A percentile compares a stretch with the other conserved stretches of the same genome.
Conservation (phyloP, 1,139 yeast species). For the Petasospora fabianii region DNA sequence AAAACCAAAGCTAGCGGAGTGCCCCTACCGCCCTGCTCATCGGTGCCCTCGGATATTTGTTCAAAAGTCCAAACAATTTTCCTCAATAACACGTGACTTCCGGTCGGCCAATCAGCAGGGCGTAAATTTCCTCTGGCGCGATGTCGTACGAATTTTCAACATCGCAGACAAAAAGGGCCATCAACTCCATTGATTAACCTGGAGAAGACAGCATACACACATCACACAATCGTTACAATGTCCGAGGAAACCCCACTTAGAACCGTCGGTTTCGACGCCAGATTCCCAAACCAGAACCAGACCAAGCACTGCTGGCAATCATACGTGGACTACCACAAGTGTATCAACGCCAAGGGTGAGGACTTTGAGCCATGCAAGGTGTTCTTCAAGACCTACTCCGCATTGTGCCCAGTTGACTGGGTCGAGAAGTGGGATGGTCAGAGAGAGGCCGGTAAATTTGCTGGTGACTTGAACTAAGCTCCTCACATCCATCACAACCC, state of each 20-base stretch:
- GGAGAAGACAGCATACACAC: too few species aligned
- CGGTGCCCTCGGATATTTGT: not conserved
- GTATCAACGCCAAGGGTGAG: slow-evolving; percentile 95
- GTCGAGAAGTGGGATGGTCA: slow-evolving; percentile 95
- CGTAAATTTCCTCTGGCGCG: slow-evolving; percentile 8
- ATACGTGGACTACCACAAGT: slow-evolving; percentile 96
- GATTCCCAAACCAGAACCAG: slow-evolving; percentile 97
- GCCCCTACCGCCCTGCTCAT: not conserved
- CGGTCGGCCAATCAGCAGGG: slow-evolving; percentile 16
- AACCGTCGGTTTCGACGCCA: slow-evolving; percentile 86
- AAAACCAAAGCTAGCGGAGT: slow-evolving; percentile 1
- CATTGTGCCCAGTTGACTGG: slow-evolving; percentile 93
- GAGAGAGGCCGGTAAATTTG: slow-evolving; percentile 70
- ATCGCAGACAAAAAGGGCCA: not conserved
- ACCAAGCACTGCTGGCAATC: slow-evolving; percentile 98
- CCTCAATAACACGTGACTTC: not conserved
- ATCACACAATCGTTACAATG: slow-evolving; percentile 18
- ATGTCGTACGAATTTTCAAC: slow-evolving; percentile 12
- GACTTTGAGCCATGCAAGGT: slow-evolving; percentile 97
- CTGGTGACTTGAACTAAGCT: slow-evolving; percentile 48
- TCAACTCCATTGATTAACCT: too few species aligned
- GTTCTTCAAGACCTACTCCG: slow-evolving; percentile 84
- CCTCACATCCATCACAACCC: not conserved
- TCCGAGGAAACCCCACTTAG: slow-evolving; percentile 41
- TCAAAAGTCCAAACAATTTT: too few species aligned